Percentiles rank a stretch among this genome's conserved stretches.
Evolutionary conservation across 2,329 filamentous ascomycete genomes (phyloP).

Genomic region (Aspergillus novofumigatus): DNA sequence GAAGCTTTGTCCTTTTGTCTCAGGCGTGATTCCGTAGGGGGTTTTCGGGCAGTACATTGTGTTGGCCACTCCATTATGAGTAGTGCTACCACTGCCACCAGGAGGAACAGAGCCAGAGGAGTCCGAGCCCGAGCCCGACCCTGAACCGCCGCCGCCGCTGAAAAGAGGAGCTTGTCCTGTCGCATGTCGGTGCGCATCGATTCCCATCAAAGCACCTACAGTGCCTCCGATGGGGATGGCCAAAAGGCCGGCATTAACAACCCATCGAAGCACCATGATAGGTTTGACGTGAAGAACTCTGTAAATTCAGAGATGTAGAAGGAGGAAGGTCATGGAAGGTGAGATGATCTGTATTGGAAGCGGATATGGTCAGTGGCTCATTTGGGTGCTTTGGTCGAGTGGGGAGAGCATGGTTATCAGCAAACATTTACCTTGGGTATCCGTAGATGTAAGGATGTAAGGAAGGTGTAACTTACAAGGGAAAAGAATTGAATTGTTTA

Average conservation of each 20-base stretch:
- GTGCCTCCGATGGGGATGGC: slow-evolving; percentile 49
- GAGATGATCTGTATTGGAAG: neutral
- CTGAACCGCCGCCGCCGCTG: slow-evolving; percentile 22
- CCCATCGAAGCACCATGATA: slow-evolving; percentile 35
- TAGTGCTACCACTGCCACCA: neutral
- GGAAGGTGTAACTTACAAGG: neutral
- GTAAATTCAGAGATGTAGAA: neutral
- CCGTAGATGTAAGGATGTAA: neutral
- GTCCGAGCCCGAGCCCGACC: neutral
- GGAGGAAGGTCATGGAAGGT: neutral
- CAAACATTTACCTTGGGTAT: neutral
- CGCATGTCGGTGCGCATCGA: slow-evolving; percentile 44
- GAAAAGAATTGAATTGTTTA: neutral
- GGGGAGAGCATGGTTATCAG: neutral
- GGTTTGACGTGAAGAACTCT: neutral
- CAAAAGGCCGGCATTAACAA: slow-evolving; percentile 50
- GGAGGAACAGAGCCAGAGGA: neutral
- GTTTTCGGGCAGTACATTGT: neutral
- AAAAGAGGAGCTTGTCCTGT: slow-evolving; percentile 46
- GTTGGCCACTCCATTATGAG: neutral
- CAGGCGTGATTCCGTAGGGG: neutral
- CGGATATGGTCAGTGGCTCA: neutral
- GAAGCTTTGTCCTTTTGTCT: neutral
- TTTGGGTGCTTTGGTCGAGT: neutral
- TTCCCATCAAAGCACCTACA: slow-evolving; percentile 48